Evolutionary conservation across 2,329 filamentous ascomycete genomes (phyloP).

Genomic region (Botrytis hyacinthi): DNA sequence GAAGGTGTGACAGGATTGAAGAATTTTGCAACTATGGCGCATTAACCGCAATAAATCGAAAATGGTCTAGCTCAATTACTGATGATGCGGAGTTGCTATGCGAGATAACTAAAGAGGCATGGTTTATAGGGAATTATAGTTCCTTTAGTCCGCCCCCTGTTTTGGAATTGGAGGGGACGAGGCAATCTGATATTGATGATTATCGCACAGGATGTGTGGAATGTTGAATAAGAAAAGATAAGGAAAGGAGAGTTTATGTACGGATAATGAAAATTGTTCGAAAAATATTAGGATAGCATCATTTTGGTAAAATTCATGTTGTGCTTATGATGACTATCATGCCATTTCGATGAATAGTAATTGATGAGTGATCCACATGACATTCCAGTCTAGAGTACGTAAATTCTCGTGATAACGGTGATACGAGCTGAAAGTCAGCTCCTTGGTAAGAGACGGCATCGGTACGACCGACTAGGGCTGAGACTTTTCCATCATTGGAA

Average conservation of each 20-base stretch:
- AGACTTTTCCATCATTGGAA: slow-evolving; percentile 8
- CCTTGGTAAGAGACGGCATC: slow-evolving; percentile 16
- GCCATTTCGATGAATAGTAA: slow-evolving; percentile 9
- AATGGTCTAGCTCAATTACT: not conserved
- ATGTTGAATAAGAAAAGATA: not conserved
- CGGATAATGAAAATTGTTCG: not conserved
- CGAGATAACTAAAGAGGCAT: slow-evolving; percentile 15
- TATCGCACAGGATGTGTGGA: slow-evolving; percentile 3
- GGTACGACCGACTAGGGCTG: slow-evolving; percentile 17
- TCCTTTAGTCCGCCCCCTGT: slow-evolving; percentile 10
- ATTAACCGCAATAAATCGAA: slow-evolving; percentile 5
- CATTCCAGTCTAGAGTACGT: not conserved
- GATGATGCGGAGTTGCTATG: slow-evolving; percentile 7
- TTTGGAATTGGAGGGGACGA: not conserved
- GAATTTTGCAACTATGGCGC: not conserved
- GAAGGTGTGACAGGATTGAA: not conserved
- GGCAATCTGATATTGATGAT: slow-evolving; percentile 9
- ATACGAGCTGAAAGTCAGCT: slow-evolving; percentile 22
- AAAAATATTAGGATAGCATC: not conserved
- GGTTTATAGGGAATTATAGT: not conserved
- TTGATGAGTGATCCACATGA: slow-evolving; percentile 1
- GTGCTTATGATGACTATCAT: slow-evolving; percentile 14
- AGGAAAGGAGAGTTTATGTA: not conserved
- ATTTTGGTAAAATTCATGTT: not conserved
- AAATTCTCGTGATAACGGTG: slow-evolving; percentile 18